phyloP scores from a whole-genome alignment of 164 flowering plant genomes.

The Platanus orientalis region DNA sequence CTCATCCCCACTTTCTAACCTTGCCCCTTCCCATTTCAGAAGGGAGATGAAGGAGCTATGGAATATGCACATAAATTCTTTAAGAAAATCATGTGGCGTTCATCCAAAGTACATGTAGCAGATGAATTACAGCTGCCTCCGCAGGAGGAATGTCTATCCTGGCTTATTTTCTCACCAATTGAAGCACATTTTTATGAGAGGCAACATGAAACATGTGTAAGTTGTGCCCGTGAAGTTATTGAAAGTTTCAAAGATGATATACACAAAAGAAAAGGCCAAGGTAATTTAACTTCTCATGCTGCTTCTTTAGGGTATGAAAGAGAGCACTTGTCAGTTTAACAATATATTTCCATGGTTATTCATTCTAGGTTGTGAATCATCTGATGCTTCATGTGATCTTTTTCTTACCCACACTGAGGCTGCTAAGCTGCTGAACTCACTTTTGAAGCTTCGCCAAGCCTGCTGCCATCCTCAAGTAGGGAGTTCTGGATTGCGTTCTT shows the following conservation, averaged over 20 bases:
- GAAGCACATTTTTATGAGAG: slow-evolving; percentile 93
- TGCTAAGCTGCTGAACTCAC: slow-evolving; percentile 75
- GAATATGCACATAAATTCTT: slow-evolving; percentile 68
- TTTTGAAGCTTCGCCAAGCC: slow-evolving; percentile 96
- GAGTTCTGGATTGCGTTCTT: slow-evolving; percentile 84
- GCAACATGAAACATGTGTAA: slow-evolving; percentile 86
- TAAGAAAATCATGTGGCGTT: slow-evolving; percentile 93
- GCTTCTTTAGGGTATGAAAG: not conserved
- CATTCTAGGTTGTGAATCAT: slow-evolving; percentile 36
- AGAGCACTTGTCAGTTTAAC: not conserved
- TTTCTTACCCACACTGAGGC: slow-evolving; percentile 71
- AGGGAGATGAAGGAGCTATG: slow-evolving; percentile 61
- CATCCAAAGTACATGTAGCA: slow-evolving; percentile 72
- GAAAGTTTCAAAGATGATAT: slow-evolving; percentile 55
- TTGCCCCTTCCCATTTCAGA: slow-evolving; percentile 35
- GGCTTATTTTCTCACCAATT: slow-evolving; percentile 80
- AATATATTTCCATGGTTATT: slow-evolving; percentile 1
- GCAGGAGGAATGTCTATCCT: slow-evolving; percentile 73
- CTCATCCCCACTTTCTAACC: slow-evolving; percentile 8
- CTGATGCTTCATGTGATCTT: slow-evolving; percentile 37
- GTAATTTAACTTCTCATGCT: slow-evolving; percentile 25
- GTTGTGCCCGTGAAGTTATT: slow-evolving; percentile 68
- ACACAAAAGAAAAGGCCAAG: slow-evolving; percentile 38
- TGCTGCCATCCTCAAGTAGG: slow-evolving; percentile 99
- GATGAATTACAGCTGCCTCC: slow-evolving; percentile 88